Conservation (phyloP, 2,329 filamentous ascomycete genomes). For the Didymella glomerata region DNA sequence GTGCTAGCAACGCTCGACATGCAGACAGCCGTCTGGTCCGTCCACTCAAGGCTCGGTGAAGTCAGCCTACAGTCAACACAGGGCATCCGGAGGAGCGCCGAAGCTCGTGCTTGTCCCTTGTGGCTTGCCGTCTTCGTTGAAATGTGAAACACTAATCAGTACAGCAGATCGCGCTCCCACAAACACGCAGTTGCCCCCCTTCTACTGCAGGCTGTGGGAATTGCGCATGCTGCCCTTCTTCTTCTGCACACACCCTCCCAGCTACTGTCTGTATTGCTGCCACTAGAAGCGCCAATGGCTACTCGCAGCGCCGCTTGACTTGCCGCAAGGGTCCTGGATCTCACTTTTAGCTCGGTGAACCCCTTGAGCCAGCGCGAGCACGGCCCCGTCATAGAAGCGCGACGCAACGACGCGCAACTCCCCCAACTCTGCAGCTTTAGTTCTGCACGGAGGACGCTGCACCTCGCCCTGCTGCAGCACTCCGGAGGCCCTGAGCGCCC, state of each 20-base stretch:
- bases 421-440: slow-evolving; percentile 10
- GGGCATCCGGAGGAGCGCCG: slow-evolving; percentile 12
- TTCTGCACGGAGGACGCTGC: slow-evolving; percentile 16
- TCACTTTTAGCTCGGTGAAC: slow-evolving; percentile 14
- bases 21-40: slow-evolving; percentile 4
- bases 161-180: slow-evolving; percentile 9
- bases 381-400: background rate
- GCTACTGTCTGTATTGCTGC: slow-evolving; percentile 18
- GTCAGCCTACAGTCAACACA: slow-evolving; percentile 1
- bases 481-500: slow-evolving; percentile 16
- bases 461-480: slow-evolving; percentile 19
- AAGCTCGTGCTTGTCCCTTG: slow-evolving; percentile 7
- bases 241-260: slow-evolving; percentile 2
- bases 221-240: slow-evolving; percentile 4
- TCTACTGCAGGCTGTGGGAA: slow-evolving; percentile 19
- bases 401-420: slow-evolving; percentile 12
- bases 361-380: slow-evolving; percentile 10
- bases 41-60: background rate
- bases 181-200: slow-evolving; percentile 10
- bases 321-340: background rate
- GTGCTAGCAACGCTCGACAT: slow-evolving; percentile 11
- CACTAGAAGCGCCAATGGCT: slow-evolving; percentile 25
- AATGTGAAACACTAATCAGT: slow-evolving; percentile 19
- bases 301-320: slow-evolving; percentile 22
- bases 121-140: slow-evolving; percentile 7